Conservation (phyloP, 768 basidiomycete species). For the Serendipita sp. region DNA sequence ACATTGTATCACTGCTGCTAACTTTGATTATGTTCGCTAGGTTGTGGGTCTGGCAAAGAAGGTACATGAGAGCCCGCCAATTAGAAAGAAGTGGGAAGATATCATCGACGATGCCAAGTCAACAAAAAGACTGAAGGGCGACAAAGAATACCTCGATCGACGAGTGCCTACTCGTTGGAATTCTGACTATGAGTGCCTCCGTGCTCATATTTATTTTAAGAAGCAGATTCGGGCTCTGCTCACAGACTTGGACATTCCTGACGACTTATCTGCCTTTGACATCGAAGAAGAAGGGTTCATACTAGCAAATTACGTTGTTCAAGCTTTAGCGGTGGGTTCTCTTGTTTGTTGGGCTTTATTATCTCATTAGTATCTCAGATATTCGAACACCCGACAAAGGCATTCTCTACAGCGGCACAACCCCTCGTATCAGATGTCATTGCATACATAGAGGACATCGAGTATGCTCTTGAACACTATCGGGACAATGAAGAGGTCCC, state of each 20-base stretch:
- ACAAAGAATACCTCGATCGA: constrained; percentile 15
- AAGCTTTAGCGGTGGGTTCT: constrained; percentile 16
- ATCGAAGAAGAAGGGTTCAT: constrained; percentile 17
- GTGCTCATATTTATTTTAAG: constrained; percentile 17
- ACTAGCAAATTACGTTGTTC: constrained; percentile 16
- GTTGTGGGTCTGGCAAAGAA: no score
- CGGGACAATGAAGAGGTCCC: constrained; percentile 6
- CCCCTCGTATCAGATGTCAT: constrained; percentile 12
- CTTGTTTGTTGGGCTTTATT: background rate
- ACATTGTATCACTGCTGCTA: no score
- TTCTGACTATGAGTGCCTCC: constrained; percentile 18
- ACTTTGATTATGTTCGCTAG: no score
- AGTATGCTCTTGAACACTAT: constrained; percentile 6
- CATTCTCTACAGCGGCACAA: constrained; percentile 16
- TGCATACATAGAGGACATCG: constrained; percentile 12
- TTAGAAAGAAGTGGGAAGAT: no score
- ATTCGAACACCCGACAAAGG: constrained; percentile 15
- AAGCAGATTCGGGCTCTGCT: constrained; percentile 16
- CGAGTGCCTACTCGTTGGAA: constrained; percentile 22
- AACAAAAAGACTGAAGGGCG: no score
- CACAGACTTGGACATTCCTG: background rate
- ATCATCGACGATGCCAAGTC: no score
- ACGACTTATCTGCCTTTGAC: constrained; percentile 13
- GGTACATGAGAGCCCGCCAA: no score
- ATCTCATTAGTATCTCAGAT: constrained; percentile 11